These are phyloP conservation scores for Eucalyptus marginata DNA, from an alignment of 345 rosid species.

Conservation along the genomic window DNA sequence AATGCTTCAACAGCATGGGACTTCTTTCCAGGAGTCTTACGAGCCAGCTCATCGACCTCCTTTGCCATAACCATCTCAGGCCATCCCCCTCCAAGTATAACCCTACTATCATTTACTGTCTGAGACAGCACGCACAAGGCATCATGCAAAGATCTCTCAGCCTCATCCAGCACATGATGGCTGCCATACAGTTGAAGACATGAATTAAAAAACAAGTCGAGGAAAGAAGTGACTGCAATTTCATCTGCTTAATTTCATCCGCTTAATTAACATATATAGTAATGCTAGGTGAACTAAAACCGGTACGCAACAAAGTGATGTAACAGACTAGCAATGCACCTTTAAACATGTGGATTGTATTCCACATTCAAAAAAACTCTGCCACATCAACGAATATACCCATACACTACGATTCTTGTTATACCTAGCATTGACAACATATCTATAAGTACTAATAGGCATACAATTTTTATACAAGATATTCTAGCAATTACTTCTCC, in stretches of 20 bases:
- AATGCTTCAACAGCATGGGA: slow-evolving; percentile 95
- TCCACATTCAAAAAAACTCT: not conserved
- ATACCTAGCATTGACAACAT: not conserved
- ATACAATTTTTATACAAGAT: not conserved
- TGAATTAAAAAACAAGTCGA: not conserved
- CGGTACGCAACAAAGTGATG: not conserved
- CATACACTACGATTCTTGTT: not conserved
- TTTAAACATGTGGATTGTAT: not conserved
- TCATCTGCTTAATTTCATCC: not conserved
- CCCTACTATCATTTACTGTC: slow-evolving; percentile 87
- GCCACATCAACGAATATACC: not conserved
- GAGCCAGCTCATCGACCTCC: slow-evolving; percentile 91
- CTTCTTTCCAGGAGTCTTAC: slow-evolving; percentile 86
- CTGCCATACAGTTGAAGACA: slow-evolving; percentile 22
- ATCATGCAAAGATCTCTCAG: slow-evolving; percentile 95
- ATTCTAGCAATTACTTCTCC: not conserved
- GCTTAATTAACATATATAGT: not conserved
- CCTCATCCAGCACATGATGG: slow-evolving; percentile 95
- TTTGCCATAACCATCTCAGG: slow-evolving; percentile 99
- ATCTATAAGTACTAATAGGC: not conserved
- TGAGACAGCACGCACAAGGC: slow-evolving; percentile 94
- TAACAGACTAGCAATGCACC: not conserved
- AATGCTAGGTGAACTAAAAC: not conserved
- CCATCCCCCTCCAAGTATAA: slow-evolving; percentile 98
- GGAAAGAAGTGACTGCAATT: not conserved